Percentiles rank a stretch among this genome's conserved stretches.
Evolutionary conservation across 1,139 yeast genomes (phyloP).

Genomic region (Trichomonascaceae sp.): DNA sequence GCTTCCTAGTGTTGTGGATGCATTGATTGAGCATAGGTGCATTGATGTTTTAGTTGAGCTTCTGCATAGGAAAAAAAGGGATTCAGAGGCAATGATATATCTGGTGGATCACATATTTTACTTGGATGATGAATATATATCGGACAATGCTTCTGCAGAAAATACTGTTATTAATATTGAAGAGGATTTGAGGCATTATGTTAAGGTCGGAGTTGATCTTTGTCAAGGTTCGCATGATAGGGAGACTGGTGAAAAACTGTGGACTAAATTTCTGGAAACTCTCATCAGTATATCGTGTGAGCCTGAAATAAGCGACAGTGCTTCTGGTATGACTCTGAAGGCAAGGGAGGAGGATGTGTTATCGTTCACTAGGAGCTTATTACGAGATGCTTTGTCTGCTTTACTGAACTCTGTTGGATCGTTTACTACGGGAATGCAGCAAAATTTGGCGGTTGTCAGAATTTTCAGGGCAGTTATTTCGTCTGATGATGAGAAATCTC

Average conservation of each 20-base stretch:
- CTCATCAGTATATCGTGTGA: constrained; percentile 22
- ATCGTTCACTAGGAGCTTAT: constrained; percentile 18
- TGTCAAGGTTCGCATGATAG: constrained; percentile 19
- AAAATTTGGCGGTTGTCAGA: constrained; percentile 23
- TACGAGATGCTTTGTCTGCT: constrained; percentile 22
- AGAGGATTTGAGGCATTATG: constrained; percentile 19
- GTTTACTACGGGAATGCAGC: constrained; percentile 15
- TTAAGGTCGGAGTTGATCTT: constrained; percentile 24
- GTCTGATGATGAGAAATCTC: constrained; percentile 18
- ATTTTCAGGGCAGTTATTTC: constrained; percentile 25
- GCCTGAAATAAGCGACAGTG: constrained; percentile 5
- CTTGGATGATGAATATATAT: constrained; percentile 17
- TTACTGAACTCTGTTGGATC: constrained; percentile 22
- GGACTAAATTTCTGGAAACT: constrained; percentile 29
- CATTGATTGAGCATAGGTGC: constrained; percentile 23
- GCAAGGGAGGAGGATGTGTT: constrained; percentile 8
- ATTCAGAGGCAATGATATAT: constrained; percentile 32
- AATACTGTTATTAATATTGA: constrained; percentile 9
- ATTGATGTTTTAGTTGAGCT: constrained; percentile 29
- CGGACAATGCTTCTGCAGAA: neutral
- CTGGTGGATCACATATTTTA: constrained; percentile 25
- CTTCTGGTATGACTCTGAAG: constrained; percentile 1
- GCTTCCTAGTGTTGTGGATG: constrained; percentile 28
- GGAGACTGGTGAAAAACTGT: constrained; percentile 21
- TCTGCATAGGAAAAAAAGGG: constrained; percentile 24